These are phyloP conservation scores for Thuja plicata DNA, from an alignment of 83 land plant species.

Conservation along the genomic window DNA sequence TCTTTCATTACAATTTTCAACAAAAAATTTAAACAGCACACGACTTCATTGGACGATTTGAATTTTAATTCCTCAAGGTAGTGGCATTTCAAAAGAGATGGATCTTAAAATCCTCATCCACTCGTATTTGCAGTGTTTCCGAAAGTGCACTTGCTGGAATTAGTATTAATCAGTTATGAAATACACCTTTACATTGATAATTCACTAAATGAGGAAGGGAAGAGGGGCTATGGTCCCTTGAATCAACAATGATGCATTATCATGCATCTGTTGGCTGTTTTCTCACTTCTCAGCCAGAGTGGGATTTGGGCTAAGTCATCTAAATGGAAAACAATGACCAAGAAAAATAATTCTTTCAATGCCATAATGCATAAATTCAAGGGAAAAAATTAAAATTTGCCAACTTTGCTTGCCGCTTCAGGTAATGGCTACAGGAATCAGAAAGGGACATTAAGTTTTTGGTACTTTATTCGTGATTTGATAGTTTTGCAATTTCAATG, in stretches of 20 bases:
- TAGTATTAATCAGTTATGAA: not conserved
- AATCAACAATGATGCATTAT: not conserved
- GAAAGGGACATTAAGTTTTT: not conserved
- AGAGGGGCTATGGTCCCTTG: not conserved
- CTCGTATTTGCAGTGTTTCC: not conserved
- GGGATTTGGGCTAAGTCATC: not conserved
- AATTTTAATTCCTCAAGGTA: not conserved
- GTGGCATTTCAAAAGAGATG: not conserved
- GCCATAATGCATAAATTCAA: not conserved
- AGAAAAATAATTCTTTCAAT: not conserved
- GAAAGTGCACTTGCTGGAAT: not conserved
- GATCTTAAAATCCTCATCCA: not conserved
- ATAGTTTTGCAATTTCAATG: not conserved
- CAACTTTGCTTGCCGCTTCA: not conserved
- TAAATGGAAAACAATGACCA: not conserved
- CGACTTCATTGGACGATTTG: not conserved
- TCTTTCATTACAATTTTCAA: not conserved
- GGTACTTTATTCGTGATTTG: not conserved
- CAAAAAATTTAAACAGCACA: not conserved
- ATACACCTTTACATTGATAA: not conserved
- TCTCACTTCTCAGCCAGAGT: not conserved
- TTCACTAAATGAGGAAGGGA: not conserved
- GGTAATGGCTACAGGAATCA: constrained; percentile 9
- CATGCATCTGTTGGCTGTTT: not conserved
- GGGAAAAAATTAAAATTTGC: not conserved